Percentiles rank a stretch among this genome's conserved stretches.
phyloP scores from a whole-genome alignment of 176 grass and related monocot genomes.

The Cenchrus purpureus region DNA sequence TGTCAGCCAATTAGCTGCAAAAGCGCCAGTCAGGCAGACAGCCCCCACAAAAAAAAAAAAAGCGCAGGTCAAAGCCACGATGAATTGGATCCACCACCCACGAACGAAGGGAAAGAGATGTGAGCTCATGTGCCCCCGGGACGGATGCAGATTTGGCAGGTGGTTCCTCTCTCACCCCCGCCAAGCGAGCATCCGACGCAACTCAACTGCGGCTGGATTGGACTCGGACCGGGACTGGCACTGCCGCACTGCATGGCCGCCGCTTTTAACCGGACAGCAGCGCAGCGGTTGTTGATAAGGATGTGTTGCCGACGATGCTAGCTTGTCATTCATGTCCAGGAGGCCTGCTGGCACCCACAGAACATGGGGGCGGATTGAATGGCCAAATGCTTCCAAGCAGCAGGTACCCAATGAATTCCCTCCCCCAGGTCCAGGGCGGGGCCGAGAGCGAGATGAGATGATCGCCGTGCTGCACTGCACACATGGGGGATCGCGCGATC shows the following conservation, averaged over 20 bases:
- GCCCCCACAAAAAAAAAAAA: no score
- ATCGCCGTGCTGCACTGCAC: conserved; percentile 5
- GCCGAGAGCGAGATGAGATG: no score
- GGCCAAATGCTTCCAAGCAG: conserved; percentile 46
- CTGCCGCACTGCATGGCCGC: conserved; percentile 3
- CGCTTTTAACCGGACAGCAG: conserved; percentile 47
- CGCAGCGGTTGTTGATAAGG: conserved; percentile 32
- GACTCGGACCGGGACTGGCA: background rate
- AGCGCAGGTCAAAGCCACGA: no score
- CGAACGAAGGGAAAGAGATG: background rate
- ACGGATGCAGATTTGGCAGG: conserved; percentile 17
- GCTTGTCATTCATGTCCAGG: conserved; percentile 21
- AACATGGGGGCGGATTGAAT: conserved; percentile 53
- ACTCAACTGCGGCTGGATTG: background rate
- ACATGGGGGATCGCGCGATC: conserved; percentile 31
- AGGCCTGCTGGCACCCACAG: conserved; percentile 37
- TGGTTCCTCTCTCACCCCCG: background rate
- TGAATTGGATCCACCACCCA: no score
- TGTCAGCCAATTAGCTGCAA: conserved; percentile 10
- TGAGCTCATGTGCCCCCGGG: background rate
- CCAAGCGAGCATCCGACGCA: no score
- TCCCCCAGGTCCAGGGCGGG: conserved; percentile 1
- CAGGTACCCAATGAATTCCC: conserved; percentile 10
- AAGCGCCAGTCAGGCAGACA: background rate
- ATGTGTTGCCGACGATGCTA: background rate